Conservation (phyloP, 306 rosid genomes). For the Cicer pinnatifidum region DNA sequence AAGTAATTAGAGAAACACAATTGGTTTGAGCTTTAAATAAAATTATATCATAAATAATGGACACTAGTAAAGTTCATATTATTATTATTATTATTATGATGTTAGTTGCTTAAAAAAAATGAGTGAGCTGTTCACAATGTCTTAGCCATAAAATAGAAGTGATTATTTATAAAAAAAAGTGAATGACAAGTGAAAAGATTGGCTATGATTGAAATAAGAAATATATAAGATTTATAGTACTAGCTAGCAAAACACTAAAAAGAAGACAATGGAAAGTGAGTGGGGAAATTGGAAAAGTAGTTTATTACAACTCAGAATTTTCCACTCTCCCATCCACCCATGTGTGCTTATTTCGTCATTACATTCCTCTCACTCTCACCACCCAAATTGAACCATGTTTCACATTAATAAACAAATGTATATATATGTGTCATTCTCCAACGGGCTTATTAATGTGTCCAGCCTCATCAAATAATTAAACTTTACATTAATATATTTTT, state of each 20-base stretch:
- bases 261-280: conserved; percentile 38
- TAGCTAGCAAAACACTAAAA: conserved; percentile 19
- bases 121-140: not conserved
- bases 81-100: not conserved
- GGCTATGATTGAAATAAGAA: not conserved
- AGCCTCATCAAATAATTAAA: not conserved
- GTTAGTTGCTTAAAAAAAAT: not conserved
- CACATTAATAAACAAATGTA: not conserved
- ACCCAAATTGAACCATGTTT: conserved; percentile 26
- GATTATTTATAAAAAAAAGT: not conserved
- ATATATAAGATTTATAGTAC: too few species aligned
- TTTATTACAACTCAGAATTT: conserved; percentile 27
- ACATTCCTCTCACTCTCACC: conserved; percentile 35
- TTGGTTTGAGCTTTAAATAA: conserved; percentile 4
- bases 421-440: not conserved
- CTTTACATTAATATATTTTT: not conserved
- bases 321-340: conserved; percentile 37
- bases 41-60: not conserved
- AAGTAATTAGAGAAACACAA: conserved; percentile 5
- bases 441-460: not conserved
- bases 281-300: conserved; percentile 33
- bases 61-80: conserved; percentile 10
- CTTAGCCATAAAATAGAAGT: not conserved
- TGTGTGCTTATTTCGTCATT: conserved; percentile 34
- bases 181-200: not conserved